A percentile compares a stretch with the other conserved stretches of the same genome.
These are phyloP conservation scores for Hypoxylon sp. DNA, from an alignment of 2,329 filamentous ascomycete genomes.

Conservation along the genomic window DNA sequence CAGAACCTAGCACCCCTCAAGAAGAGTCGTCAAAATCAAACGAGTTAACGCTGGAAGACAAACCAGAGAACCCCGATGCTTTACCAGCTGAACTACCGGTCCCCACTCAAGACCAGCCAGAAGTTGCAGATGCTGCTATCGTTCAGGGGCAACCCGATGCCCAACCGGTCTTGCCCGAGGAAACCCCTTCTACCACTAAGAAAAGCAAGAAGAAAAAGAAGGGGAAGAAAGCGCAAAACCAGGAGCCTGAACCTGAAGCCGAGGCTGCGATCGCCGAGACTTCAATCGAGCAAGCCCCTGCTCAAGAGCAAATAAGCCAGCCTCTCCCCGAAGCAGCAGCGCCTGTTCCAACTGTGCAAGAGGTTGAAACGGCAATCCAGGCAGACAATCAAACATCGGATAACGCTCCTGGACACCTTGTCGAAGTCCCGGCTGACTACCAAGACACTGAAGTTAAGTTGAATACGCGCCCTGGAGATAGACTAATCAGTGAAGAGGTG, in stretches of 20 bases:
- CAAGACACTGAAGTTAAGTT: constrained; percentile 16
- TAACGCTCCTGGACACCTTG: constrained; percentile 3
- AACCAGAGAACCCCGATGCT: constrained; percentile 10
- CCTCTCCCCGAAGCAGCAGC: constrained; percentile 15
- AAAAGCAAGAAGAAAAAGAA: constrained; percentile 54
- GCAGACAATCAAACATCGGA: constrained; percentile 11
- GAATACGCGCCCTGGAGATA: neutral
- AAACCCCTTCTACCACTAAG: constrained; percentile 39
- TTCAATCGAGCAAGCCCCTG: constrained; percentile 12
- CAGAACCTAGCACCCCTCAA: constrained; percentile 11
- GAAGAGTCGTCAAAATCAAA: constrained; percentile 16
- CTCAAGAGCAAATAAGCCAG: constrained; percentile 23
- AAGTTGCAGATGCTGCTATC: constrained; percentile 16
- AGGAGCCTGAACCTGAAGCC: constrained; percentile 29
- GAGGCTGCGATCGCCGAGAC: constrained; percentile 13
- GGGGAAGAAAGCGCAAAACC: constrained; percentile 35
- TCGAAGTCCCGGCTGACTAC: constrained; percentile 14
- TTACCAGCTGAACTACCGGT: constrained; percentile 12
- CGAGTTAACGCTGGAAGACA: constrained; percentile 21
- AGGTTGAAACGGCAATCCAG: constrained; percentile 15
- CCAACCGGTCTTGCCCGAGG: constrained; percentile 26
- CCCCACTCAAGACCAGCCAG: constrained; percentile 23
- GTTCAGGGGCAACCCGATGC: constrained; percentile 22
- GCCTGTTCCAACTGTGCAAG: constrained; percentile 10
- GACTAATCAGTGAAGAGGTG: constrained; percentile 10